Evolutionary conservation across 345 rosid species (phyloP).

Genomic region (Alliaria petiolata): DNA sequence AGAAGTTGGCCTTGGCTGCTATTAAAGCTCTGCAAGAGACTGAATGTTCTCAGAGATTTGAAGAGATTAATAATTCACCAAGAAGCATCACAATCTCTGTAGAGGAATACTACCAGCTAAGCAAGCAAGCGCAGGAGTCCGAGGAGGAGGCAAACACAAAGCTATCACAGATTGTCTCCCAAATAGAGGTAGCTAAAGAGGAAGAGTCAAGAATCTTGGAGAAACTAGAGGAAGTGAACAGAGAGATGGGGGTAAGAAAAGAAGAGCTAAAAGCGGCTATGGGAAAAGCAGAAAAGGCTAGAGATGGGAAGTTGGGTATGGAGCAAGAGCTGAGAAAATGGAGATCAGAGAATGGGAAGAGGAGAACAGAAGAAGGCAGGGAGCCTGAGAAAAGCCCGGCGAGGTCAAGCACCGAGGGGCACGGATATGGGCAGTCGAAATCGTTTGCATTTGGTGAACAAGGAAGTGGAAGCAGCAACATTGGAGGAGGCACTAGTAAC

Average conservation of each 20-base stretch:
- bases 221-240: slow-evolving; percentile 62
- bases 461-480: slow-evolving; percentile 18
- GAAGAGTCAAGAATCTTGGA: slow-evolving; percentile 57
- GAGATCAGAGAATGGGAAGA: slow-evolving; percentile 81
- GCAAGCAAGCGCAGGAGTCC: slow-evolving; percentile 70
- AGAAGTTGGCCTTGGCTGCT: slow-evolving; percentile 79
- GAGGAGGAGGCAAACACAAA: slow-evolving; percentile 73
- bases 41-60: slow-evolving; percentile 44
- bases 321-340: slow-evolving; percentile 91
- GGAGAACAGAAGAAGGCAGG: slow-evolving; percentile 45
- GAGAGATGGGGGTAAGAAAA: slow-evolving; percentile 52
- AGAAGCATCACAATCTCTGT: slow-evolving; percentile 65
- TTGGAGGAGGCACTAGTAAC: neutral
- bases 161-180: slow-evolving; percentile 66
- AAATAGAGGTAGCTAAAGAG: slow-evolving; percentile 75
- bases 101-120: slow-evolving; percentile 84
- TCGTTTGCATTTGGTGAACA: slow-evolving; percentile 28
- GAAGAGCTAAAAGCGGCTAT: slow-evolving; percentile 59
- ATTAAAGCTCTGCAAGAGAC: slow-evolving; percentile 86
- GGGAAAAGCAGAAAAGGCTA: slow-evolving; percentile 81
- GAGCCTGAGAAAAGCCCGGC: slow-evolving; percentile 37
- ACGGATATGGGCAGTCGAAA: slow-evolving; percentile 4
- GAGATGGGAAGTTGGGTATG: slow-evolving; percentile 73
- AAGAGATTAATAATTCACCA: slow-evolving; percentile 29
- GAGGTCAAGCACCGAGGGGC: slow-evolving; percentile 39